Evolutionary conservation across 164 flowering plant genomes (phyloP).

Genomic region (Tinospora cordifolia): DNA sequence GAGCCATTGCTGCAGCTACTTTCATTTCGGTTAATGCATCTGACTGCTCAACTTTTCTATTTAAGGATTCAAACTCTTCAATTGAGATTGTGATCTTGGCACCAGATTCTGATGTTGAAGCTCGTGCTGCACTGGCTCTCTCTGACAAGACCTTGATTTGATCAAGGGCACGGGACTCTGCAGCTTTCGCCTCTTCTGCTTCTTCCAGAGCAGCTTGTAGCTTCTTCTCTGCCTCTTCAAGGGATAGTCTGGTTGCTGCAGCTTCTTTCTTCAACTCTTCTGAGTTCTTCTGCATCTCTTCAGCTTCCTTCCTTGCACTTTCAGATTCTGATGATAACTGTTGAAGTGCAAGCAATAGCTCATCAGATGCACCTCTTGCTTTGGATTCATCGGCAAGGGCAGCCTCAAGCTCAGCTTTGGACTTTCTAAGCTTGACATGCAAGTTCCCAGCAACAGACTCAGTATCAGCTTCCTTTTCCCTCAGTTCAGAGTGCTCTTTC

Average conservation of each 20-base stretch:
- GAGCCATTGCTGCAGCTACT: constrained; percentile 85
- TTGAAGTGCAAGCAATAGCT: constrained; percentile 51
- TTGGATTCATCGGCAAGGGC: constrained; percentile 50
- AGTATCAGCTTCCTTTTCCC: constrained; percentile 72
- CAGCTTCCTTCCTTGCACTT: constrained; percentile 49
- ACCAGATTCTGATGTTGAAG: constrained; percentile 63
- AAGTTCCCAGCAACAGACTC: constrained; percentile 68
- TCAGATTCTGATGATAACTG: constrained; percentile 56
- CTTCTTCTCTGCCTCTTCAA: constrained; percentile 56
- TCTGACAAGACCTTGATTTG: constrained; percentile 61
- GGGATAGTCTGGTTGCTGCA: constrained; percentile 32
- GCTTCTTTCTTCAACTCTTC: constrained; percentile 64
- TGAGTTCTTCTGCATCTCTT: constrained; percentile 50
- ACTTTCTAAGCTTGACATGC: constrained; percentile 62
- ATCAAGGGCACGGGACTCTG: constrained; percentile 57
- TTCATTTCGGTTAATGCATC: constrained; percentile 70
- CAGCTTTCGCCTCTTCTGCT: constrained; percentile 79
- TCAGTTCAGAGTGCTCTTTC: constrained; percentile 64
- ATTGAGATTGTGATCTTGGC: constrained; percentile 62
- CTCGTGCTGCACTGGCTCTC: constrained; percentile 51
- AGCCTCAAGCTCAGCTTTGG: constrained; percentile 65
- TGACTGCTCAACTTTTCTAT: constrained; percentile 67
- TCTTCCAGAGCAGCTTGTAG: constrained; percentile 51
- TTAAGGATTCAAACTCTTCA: constrained; percentile 69
- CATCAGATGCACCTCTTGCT: constrained; percentile 52